Percentiles rank a stretch among this genome's conserved stretches.
These are phyloP conservation scores for Polyporus arcularius DNA, from an alignment of 768 basidiomycete species.

Conservation along the genomic window DNA sequence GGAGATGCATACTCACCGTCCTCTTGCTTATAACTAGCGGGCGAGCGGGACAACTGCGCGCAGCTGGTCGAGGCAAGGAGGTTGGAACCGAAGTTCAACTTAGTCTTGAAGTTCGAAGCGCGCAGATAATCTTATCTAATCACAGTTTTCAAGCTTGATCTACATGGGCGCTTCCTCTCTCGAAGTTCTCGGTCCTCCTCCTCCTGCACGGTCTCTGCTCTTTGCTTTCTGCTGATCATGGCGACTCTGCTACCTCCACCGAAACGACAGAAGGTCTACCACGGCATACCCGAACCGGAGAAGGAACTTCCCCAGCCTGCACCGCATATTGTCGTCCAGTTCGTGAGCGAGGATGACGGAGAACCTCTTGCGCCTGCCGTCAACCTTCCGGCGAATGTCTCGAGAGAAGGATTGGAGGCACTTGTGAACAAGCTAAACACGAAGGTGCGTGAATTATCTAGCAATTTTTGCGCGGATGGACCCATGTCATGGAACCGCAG, in stretches of 20 bases:
- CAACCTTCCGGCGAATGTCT: constrained; percentile 85
- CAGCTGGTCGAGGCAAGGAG: too few species aligned
- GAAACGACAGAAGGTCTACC: constrained; percentile 82
- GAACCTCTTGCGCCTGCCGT: constrained; percentile 81
- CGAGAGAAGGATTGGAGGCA: constrained; percentile 79
- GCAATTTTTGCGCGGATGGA: constrained; percentile 6
- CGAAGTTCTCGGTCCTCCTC: constrained; percentile 6
- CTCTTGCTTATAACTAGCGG: too few species aligned
- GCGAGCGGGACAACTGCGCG: too few species aligned
- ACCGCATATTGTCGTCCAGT: constrained; percentile 85
- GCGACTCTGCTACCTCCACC: constrained; percentile 86
- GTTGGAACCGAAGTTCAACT: too few species aligned
- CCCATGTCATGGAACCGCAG: constrained; percentile 14
- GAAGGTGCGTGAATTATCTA: constrained; percentile 49
- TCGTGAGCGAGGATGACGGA: constrained; percentile 88
- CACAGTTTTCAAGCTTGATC: neutral
- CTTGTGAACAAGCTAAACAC: constrained; percentile 87
- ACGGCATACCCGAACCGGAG: constrained; percentile 68
- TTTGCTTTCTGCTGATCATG: constrained; percentile 46
- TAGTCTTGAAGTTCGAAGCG: too few species aligned
- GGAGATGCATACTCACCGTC: too few species aligned
- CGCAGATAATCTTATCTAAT: constrained; percentile 11
- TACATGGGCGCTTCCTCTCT: constrained; percentile 10
- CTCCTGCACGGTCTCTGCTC: constrained; percentile 13
- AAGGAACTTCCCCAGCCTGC: constrained; percentile 47